Evolutionary conservation across 2,329 filamentous ascomycete genomes (phyloP).

Genomic region (Colletotrichum limetticola): DNA sequence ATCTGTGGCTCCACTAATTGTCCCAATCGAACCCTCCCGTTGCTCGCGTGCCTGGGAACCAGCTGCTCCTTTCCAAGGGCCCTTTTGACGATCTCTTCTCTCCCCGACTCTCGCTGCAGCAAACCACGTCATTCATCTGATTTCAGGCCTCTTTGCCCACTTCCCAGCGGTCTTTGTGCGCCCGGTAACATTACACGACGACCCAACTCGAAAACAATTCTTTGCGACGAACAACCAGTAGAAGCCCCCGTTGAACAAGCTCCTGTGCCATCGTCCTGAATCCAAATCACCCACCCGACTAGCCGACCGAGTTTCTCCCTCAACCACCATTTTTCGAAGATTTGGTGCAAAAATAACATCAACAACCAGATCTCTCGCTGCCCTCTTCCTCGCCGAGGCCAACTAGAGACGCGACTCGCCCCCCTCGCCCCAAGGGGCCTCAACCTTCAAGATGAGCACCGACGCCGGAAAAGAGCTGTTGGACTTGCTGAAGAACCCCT

Average conservation of each 20-base stretch:
- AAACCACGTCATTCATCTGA: conserved; percentile 6
- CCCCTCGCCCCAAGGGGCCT: conserved; percentile 30
- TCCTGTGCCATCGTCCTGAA: background rate
- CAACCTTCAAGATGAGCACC: conserved; percentile 23
- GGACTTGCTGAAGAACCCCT: conserved; percentile 61
- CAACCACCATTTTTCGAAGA: background rate
- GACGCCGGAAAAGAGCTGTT: conserved; percentile 57
- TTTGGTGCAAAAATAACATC: conserved; percentile 23
- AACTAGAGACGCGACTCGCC: conserved; percentile 12
- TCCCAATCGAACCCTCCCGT: background rate
- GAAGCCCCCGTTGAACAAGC: background rate
- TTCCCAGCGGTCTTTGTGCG: conserved; percentile 6
- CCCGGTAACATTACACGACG: background rate
- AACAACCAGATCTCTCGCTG: background rate
- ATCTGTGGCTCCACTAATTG: conserved; percentile 13
- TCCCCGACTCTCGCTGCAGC: conserved; percentile 18
- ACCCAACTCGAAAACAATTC: background rate
- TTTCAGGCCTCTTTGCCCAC: background rate
- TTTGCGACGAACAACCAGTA: conserved; percentile 1
- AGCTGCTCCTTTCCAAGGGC: background rate
- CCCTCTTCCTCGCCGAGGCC: background rate
- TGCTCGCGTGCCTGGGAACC: background rate
- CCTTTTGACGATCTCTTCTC: conserved; percentile 11
- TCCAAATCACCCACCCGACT: background rate
- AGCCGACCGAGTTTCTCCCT: background rate